Conservation (phyloP, 768 basidiomycete species). For the Suillus lakei region DNA sequence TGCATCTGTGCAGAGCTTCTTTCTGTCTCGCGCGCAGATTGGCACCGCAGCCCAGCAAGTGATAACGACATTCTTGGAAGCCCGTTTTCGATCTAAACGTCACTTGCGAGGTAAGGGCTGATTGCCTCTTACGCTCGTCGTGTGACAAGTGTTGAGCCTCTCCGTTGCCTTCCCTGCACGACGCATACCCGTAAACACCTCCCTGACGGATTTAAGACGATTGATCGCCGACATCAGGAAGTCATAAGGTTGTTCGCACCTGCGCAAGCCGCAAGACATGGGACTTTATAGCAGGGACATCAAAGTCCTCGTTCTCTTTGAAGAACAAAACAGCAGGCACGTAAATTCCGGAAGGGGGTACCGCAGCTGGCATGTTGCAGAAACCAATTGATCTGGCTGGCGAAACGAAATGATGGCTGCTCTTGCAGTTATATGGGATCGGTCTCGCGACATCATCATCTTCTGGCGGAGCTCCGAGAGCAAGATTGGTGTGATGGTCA, state of each 20-base stretch:
- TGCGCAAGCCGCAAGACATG: constrained; percentile 78
- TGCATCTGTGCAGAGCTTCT: constrained; percentile 71
- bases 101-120: constrained; percentile 63
- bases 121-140: constrained; percentile 70
- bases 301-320: constrained; percentile 70
- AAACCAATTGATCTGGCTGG: not conserved
- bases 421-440: constrained; percentile 7
- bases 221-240: constrained; percentile 8
- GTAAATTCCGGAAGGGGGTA: constrained; percentile 73
- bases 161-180: constrained; percentile 76
- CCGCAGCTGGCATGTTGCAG: constrained; percentile 28
- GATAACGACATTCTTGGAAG: constrained; percentile 65
- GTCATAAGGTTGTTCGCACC: constrained; percentile 40
- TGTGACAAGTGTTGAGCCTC: constrained; percentile 79
- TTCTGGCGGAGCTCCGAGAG: constrained; percentile 13
- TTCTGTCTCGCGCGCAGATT: constrained; percentile 79
- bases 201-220: constrained; percentile 49
- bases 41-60: constrained; percentile 89
- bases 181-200: constrained; percentile 73
- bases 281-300: constrained; percentile 64
- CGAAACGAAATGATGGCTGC: not conserved
- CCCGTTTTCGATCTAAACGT: constrained; percentile 80
- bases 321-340: constrained; percentile 82
- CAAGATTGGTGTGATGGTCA: not conserved
- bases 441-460: not conserved